A percentile compares a stretch with the other conserved stretches of the same genome.
These are phyloP conservation scores for Candida ponderosae DNA, from an alignment of 805 yeast species.

Conservation along the genomic window DNA sequence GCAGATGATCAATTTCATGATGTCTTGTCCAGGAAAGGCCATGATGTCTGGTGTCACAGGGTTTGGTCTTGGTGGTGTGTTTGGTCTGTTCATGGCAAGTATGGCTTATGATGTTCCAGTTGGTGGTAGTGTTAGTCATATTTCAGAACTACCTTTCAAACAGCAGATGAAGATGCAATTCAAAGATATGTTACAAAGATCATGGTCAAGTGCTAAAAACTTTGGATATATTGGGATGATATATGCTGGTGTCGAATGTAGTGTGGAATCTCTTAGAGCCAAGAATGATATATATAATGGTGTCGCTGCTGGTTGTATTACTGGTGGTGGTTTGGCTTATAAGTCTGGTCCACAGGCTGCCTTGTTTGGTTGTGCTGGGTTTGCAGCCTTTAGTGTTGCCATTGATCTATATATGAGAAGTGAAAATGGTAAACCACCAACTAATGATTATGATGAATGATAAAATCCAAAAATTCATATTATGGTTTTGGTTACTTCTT, in stretches of 20 bases:
- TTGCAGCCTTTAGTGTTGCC: constrained; percentile 91
- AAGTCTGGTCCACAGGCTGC: constrained; percentile 95
- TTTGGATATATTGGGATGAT: constrained; percentile 91
- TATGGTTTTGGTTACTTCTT: no score
- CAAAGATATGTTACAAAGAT: constrained; percentile 83
- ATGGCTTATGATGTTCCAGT: constrained; percentile 81
- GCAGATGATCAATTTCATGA: constrained; percentile 76
- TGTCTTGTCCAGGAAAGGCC: constrained; percentile 93
- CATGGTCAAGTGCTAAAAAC: constrained; percentile 86
- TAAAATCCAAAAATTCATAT: background rate
- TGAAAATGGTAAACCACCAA: constrained; percentile 78
- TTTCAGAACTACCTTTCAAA: constrained; percentile 79
- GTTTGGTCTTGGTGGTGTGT: constrained; percentile 89
- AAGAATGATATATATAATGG: constrained; percentile 92
- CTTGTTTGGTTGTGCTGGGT: constrained; percentile 89
- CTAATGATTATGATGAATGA: constrained; percentile 73
- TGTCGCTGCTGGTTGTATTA: constrained; percentile 86
- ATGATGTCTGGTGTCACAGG: constrained; percentile 91
- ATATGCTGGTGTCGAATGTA: constrained; percentile 88
- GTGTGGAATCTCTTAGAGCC: constrained; percentile 77
- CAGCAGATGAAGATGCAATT: constrained; percentile 91
- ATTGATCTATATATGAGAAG: constrained; percentile 79
- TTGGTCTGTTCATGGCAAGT: constrained; percentile 88
- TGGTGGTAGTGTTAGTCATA: constrained; percentile 45
- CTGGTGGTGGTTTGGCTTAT: constrained; percentile 93